phyloP scores from a whole-genome alignment of 176 grass and related monocot species.

The Ensete glaucum region DNA sequence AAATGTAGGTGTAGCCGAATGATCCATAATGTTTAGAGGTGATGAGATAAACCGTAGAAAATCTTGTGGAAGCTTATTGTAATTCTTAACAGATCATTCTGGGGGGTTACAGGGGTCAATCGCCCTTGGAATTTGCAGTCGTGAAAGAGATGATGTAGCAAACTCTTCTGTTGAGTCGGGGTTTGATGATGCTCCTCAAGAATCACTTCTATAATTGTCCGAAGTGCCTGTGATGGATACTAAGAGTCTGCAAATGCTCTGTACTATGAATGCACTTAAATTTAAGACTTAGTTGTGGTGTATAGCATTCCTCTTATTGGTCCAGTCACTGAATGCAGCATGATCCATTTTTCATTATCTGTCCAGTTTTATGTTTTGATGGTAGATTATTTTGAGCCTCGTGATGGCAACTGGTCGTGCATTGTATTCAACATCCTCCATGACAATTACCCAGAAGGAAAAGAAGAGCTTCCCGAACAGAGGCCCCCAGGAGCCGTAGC shows the following conservation, averaged over 20 bases:
- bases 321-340: too few species aligned
- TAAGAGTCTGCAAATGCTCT: not conserved
- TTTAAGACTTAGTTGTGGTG: not conserved
- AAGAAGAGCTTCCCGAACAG: conserved; percentile 96
- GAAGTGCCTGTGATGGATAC: not conserved
- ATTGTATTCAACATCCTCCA: too few species aligned
- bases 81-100: not conserved
- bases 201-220: not conserved
- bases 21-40: not conserved
- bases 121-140: not conserved
- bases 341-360: too few species aligned
- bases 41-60: not conserved
- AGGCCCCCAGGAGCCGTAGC: conserved; percentile 74
- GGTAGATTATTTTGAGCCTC: too few species aligned
- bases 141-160: not conserved
- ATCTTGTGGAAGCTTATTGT: not conserved
- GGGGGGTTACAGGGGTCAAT: not conserved
- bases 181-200: not conserved
- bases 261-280: not conserved
- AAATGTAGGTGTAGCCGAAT: not conserved
- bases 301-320: too few species aligned
- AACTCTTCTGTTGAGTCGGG: not conserved
- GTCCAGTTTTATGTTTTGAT: too few species aligned
- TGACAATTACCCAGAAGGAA: conserved; percentile 48
- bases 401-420: too few species aligned